Base-by-base conservation (phyloP, 2,329 filamentous ascomycete genomes). In the Paraphaeosphaeria sporulosa region DNA sequence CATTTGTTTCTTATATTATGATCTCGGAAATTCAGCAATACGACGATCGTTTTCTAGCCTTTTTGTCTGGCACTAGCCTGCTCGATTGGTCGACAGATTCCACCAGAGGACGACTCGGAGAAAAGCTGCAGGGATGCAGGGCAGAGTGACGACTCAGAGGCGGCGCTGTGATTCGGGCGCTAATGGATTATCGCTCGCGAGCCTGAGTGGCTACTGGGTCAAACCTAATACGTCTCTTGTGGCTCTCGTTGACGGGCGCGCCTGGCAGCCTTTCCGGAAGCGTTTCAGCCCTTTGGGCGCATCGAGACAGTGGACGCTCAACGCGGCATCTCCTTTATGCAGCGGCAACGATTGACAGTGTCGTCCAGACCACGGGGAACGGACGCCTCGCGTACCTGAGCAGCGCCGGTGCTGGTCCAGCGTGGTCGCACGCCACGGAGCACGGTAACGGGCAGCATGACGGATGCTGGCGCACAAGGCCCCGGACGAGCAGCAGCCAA, bases 11-110 rank as follows among this genome's bases (percentile, higher is more conserved):
- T 61, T 63, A 69, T 71, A 71, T 70, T 73, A 68, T 72, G 68
- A 72, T 70, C 70, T 76, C 71, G 74, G 72, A 78, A 73, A 66
- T 66, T 67, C 67, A 77, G 68, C 65, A 76, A 76, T 73, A 73
- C 65, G 75, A 76, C 74, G 71, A 76, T 75, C 71, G 65, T 68
- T 73, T 66, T 66, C 69, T 69, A 67, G 71, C 67, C 68, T 66
- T 71, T 62, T 69, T 66, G 66, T 65, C 55, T 62, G 65, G 61
- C 59, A 64, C 68, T 66, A 61, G 64, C 55, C 59, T 63, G 53
- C 54, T 60, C 66, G 60, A 73, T 77, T 76, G 73, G 73, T 64
- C 53, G 66, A 60, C 61, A 70, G 69, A 71, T 66, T 60, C 58
- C 59, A 61, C 61, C 66, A 70, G 67, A 64, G 55, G 68, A 70